Evolutionary conservation across 345 rosid genomes (phyloP), one percentile per base, ranked within the genome.

Genomic region (Moricandia arvensis): DNA sequence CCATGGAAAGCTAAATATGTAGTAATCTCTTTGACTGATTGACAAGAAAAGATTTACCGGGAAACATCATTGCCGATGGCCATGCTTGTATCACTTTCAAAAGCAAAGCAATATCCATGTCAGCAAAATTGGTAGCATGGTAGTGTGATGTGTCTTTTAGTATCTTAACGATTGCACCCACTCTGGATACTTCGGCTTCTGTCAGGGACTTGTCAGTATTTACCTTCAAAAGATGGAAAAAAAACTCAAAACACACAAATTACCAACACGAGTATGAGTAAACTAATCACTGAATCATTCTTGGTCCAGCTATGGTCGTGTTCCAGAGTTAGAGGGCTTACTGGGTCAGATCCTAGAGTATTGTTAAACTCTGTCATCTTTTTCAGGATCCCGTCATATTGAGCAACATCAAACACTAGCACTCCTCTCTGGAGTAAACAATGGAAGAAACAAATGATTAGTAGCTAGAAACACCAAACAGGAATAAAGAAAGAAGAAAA

Each of bases 91-190:
- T 83, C 86, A 88, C 80, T 79, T 85, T 89, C 72, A 91, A 80
- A 86, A 96, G 69, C 80, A 96, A 86, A 45, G 77, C 78, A 65
- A 93, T 80, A 80, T 91, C 97, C 73, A 59, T 87, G 70, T 88
- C 93, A 8, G 89, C 83, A 81, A 96, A 88, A 76, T 61, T 91
- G 78, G 88, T 93, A 3, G 87, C 55, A 69, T 96, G 98, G 81
- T 93, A 92, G 76, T 88, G 91, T 34, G 99, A 96, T 1, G 97
- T 90, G 83, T 96, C 98, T 90, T 91, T 93, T 59, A 96, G 87
- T 81, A 84, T 81, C 79, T 89, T 86, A 55, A 87, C 65, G 61
- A 93, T 66, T 18, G 87, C 88, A 58, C 83, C 85, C 72, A 96
- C 57, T 83, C 90, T 86, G 49, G 93, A 82, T 47, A 88, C 75